phyloP scores from a whole-genome alignment of 495 filamentous ascomycete genomes.

The Polyplosphaeria fusca region DNA sequence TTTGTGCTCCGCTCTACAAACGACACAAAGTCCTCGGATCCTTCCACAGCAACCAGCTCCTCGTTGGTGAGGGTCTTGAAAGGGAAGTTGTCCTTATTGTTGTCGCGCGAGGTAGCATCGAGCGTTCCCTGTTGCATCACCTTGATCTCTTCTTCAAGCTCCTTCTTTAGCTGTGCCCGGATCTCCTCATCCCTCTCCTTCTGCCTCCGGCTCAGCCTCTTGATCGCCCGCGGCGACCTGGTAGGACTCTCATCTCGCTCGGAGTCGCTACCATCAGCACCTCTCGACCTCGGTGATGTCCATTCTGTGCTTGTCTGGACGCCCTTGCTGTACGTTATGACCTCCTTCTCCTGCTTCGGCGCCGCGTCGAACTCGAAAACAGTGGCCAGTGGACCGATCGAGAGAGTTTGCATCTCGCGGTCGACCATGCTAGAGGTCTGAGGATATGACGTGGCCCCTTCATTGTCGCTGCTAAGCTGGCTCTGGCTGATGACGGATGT shows the following conservation, averaged over 20 bases:
- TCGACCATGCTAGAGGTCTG: conserved; percentile 14
- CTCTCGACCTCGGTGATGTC: conserved; percentile 36
- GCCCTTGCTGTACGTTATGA: conserved; percentile 90
- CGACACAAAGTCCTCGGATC: conserved; percentile 87
- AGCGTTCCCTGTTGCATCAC: conserved; percentile 52
- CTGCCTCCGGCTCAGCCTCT: conserved; percentile 70
- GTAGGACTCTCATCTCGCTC: conserved; percentile 59
- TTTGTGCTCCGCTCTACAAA: conserved; percentile 95
- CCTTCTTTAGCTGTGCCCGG: conserved; percentile 73
- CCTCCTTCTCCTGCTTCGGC: conserved; percentile 62
- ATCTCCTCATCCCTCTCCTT: conserved; percentile 84
- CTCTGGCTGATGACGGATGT: conserved; percentile 77
- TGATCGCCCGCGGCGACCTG: conserved; percentile 52
- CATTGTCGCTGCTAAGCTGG: conserved; percentile 55
- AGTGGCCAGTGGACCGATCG: conserved; percentile 63
- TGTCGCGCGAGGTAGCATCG: conserved; percentile 46
- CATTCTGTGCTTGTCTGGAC: conserved; percentile 71
- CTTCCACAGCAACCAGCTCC: conserved; percentile 85
- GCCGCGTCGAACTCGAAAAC: conserved; percentile 67
- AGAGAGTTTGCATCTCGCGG: conserved; percentile 58
- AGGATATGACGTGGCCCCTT: background rate
- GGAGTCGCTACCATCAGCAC: conserved; percentile 51
- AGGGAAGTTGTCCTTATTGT: conserved; percentile 56
- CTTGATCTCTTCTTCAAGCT: conserved; percentile 89
- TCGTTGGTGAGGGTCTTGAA: conserved; percentile 77